Base-by-base conservation (phyloP, 2,329 filamentous ascomycete genomes). In the Aspergillus fijiensis region DNA sequence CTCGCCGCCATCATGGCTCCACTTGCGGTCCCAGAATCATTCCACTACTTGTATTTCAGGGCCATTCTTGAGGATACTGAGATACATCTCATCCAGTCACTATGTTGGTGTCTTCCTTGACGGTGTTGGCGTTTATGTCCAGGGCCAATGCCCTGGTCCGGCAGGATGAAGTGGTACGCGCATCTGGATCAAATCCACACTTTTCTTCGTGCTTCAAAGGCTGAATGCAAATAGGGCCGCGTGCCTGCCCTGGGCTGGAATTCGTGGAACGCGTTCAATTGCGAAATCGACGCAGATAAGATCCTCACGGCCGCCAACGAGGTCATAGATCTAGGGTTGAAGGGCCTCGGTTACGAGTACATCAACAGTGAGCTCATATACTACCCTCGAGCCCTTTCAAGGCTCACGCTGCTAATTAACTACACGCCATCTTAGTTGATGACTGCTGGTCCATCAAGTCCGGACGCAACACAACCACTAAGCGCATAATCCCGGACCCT, bases 381-480 rank as follows among this genome's bases (percentile, higher is more conserved):
- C 27, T 29, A 29, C 27, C 27, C 7, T 29, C 7, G 27, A 29
- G 7, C 27, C 27, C 27, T 29, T 29, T 29, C 27, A 29, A 29
- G 9, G 10, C 27, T 10, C 9, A 29, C 27, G 4, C 33, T 35
- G 33, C 33, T 35, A 35, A 35, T 35, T 12, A 35, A 35, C 14
- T 45, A 3, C n/a, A 45, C 39, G 39, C 7, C n/a, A 19, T 6
- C 4, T 45, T 39, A 75, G 73, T 85, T 60, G 85, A 89, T 70
- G 87, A 89, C 68, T 88, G 86, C 74, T 89, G 82, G 83, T 79
- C 79, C 7, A 64, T 79, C 58, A 79, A 82, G 63, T 63, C 67
- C 21, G 68, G 66, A 10, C 76, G 82, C 5, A 76, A 84, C 63
- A 68, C 67, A n/a, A 70, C 59, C 5, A 83, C 78, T 0, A 65